phyloP scores from a whole-genome alignment of 352 stramenopile genomes.

The Globisporangium perplexum region DNA sequence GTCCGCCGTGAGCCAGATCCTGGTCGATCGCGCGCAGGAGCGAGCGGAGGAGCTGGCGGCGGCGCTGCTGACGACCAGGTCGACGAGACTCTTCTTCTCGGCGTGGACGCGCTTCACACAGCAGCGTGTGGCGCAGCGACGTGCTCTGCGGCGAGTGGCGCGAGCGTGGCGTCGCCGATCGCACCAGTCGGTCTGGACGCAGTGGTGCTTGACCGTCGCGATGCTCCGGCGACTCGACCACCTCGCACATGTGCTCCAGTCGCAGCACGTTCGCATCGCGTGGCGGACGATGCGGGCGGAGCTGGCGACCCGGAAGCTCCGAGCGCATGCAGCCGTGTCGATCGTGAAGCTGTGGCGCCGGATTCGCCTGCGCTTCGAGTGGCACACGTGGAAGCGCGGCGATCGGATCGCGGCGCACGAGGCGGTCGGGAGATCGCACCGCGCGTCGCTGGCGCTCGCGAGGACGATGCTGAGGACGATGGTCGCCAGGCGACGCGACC shows the following conservation, averaged over 20 bases:
- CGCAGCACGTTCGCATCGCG: not conserved
- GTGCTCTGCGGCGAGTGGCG: not conserved
- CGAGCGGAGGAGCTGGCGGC: slow-evolving; percentile 1
- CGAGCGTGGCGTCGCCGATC: not conserved
- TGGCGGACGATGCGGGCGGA: slow-evolving; percentile 2
- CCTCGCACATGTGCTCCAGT: not conserved
- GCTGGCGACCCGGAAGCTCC: not conserved
- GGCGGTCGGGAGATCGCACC: not conserved
- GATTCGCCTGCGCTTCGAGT: slow-evolving; percentile 3
- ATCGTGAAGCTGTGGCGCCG: slow-evolving; percentile 1
- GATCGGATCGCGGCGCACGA: not conserved
- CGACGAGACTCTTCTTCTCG: not conserved
- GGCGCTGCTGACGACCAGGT: not conserved
- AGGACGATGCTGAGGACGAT: not conserved
- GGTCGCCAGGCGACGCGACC: not conserved
- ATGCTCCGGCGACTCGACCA: not conserved
- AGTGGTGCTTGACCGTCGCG: not conserved
- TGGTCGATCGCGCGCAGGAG: slow-evolving; percentile 7
- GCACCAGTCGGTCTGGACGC: not conserved
- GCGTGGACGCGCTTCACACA: slow-evolving; percentile 1
- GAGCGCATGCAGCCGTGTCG: not conserved
- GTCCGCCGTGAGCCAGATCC: slow-evolving; percentile 5
- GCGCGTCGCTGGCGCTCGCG: slow-evolving; percentile 5
- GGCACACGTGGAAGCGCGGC: slow-evolving; percentile 10
- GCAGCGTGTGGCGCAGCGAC: not conserved